phyloP scores from a whole-genome alignment of 805 yeast genomes.

The Yueomyces sp. region DNA sequence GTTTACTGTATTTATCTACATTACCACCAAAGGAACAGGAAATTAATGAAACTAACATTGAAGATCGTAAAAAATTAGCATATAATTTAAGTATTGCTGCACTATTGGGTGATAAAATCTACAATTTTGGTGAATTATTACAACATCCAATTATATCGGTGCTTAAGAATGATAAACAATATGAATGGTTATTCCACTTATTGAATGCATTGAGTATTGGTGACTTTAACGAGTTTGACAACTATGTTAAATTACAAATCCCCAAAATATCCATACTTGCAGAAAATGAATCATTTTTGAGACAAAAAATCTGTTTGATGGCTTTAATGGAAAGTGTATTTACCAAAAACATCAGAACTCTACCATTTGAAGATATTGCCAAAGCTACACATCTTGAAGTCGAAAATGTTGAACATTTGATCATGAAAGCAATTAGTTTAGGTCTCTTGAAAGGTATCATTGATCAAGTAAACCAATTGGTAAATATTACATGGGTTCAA shows the following conservation, averaged over 20 bases:
- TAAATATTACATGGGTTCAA: constrained; percentile 87
- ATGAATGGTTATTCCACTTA: constrained; percentile 60
- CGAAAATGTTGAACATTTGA: constrained; percentile 71
- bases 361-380: constrained; percentile 63
- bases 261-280: constrained; percentile 44
- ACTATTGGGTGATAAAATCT: constrained; percentile 77
- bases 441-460: constrained; percentile 80
- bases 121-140: constrained; percentile 89
- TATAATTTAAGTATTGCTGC: constrained; percentile 79
- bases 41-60: not conserved
- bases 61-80: constrained; percentile 36
- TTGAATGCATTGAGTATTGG: constrained; percentile 67
- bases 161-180: constrained; percentile 33
- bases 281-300: constrained; percentile 49
- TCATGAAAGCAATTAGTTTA: constrained; percentile 81
- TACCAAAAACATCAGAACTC: constrained; percentile 57
- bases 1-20: constrained; percentile 72
- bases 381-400: constrained; percentile 49
- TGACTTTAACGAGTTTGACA: constrained; percentile 53
- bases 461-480: constrained; percentile 70
- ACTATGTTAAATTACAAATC: constrained; percentile 27
- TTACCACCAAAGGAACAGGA: constrained; percentile 30
- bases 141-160: constrained; percentile 69
- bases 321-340: constrained; percentile 81
- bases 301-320: constrained; percentile 87